Evolutionary conservation across 1,139 yeast genomes (phyloP), one percentile per base, ranked within the genome.

Genomic region (Saccharomyces hybrid): DNA sequence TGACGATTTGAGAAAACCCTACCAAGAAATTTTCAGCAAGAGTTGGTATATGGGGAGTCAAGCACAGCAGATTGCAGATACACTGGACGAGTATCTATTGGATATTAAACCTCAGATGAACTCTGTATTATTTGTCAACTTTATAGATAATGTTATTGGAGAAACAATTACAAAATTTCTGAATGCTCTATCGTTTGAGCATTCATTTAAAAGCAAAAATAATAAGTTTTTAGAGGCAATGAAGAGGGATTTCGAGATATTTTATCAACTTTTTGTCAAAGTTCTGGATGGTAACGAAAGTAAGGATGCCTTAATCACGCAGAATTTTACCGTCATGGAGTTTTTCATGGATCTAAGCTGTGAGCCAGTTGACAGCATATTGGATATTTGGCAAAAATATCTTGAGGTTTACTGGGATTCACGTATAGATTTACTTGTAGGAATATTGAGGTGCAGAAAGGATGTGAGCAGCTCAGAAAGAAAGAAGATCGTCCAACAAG

Each of bases 61-160:
- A 73, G 82, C 80, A 0, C 78, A 77, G 54, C 83, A 79, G 61
- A 81, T 86, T 26, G 78, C 81, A 6, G 91, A 84, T 59, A 88
- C 96, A 0, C 75, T 88, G n/a, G 77, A 75, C 41, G 96, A 88
- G 63, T 88, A 86, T 67, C 75, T 86, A 71, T 78, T 76, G 41
- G 96, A 88, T 57, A 77, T 86, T 42, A 70, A 73, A 54, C 68
- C 68, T 41, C 75, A 75, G 49, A 72, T 81, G 72, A 76, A 80
- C 56, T 73, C 75, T 8, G 76, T 78, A 50, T 71, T 82, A 47
- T 79, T 77, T 61, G 81, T 77, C 44, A 75, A 80, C n/a, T 73
- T 81, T 54, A 65, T 78, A 23, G 84, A 80, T 52, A 79, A 78
- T 54, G 66, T 81, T 26, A 69, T 82, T 47, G 82, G 79, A 48